Evolutionary conservation across 495 filamentous ascomycete species (phyloP).

Genomic region (Podospora sp.): DNA sequence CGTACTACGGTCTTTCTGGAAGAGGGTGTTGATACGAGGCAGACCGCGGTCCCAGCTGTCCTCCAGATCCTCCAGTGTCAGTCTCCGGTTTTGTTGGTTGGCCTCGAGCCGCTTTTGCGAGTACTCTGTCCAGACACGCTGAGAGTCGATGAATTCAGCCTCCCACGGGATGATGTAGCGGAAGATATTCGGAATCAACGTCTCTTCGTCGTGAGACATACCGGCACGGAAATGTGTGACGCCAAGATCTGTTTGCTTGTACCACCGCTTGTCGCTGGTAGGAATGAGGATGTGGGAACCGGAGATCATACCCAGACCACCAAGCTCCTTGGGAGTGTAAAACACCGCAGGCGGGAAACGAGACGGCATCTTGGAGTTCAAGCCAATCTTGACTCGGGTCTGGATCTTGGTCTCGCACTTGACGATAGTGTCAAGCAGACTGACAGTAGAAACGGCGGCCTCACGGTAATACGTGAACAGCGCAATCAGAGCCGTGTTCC

Average conservation of each 20-base stretch:
- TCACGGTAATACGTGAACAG: conserved; percentile 99
- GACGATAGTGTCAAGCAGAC: conserved; percentile 95
- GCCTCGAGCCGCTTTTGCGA: conserved; percentile 97
- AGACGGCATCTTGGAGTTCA: conserved; percentile 99
- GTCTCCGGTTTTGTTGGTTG: conserved; percentile 92
- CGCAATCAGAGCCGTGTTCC: conserved; percentile 98
- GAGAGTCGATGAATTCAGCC: conserved; percentile 97
- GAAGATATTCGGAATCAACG: conserved; percentile 98
- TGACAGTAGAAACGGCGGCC: conserved; percentile 95
- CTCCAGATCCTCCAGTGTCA: conserved; percentile 95
- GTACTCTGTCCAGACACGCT: conserved; percentile 98
- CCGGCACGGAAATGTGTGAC: conserved; percentile 97
- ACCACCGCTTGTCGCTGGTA: conserved; percentile 97
- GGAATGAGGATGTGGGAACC: conserved; percentile 98
- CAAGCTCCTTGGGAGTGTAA: conserved; percentile 98
- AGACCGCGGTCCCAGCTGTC: conserved; percentile 99
- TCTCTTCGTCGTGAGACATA: conserved; percentile 99
- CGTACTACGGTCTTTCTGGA: conserved; percentile 98
- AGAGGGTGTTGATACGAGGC: conserved; percentile 97
- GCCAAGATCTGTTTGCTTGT: conserved; percentile 94
- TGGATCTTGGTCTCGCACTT: conserved; percentile 99
- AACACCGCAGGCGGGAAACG: conserved; percentile 99
- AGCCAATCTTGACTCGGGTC: conserved; percentile 96
- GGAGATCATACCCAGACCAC: conserved; percentile 98
- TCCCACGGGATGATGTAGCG: conserved; percentile 99